A percentile compares a stretch with the other conserved stretches of the same genome.
phyloP scores from a whole-genome alignment of 202 grass and related monocot genomes.

The Carex sylvatica region DNA sequence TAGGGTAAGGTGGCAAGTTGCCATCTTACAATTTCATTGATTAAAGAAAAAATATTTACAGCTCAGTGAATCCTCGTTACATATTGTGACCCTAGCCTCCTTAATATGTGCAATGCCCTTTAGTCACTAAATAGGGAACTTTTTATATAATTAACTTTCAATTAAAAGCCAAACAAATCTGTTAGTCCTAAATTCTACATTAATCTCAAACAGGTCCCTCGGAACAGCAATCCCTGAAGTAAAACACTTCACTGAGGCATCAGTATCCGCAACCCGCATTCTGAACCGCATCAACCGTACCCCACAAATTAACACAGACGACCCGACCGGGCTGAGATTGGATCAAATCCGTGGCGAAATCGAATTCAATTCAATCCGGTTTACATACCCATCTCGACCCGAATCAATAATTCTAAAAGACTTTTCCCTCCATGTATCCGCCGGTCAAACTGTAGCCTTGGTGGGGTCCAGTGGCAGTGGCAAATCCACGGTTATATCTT shows the following conservation, averaged over 20 bases:
- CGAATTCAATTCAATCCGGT: constrained; percentile 60
- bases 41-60: too few species aligned
- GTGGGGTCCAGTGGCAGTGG: constrained; percentile 91
- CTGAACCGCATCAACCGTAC: constrained; percentile 67
- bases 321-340: constrained; percentile 50
- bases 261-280: constrained; percentile 73
- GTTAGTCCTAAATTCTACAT: constrained; percentile 8
- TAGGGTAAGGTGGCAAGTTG: background rate
- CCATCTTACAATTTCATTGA: too few species aligned
- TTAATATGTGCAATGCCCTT: too few species aligned
- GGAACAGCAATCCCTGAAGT: constrained; percentile 96
- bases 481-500: constrained; percentile 84
- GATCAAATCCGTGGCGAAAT: constrained; percentile 60
- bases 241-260: constrained; percentile 93
- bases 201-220: constrained; percentile 63
- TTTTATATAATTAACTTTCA: background rate
- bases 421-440: constrained; percentile 74
- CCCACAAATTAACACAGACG: constrained; percentile 61
- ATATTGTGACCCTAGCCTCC: too few species aligned
- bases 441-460: constrained; percentile 78
- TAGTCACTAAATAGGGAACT: too few species aligned
- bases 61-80: too few species aligned
- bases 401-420: constrained; percentile 62
- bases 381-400: constrained; percentile 86
- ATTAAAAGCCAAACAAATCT: background rate